Base-by-base conservation (phyloP, 2,329 filamentous ascomycete species). In the Colletotrichum viniferum region DNA sequence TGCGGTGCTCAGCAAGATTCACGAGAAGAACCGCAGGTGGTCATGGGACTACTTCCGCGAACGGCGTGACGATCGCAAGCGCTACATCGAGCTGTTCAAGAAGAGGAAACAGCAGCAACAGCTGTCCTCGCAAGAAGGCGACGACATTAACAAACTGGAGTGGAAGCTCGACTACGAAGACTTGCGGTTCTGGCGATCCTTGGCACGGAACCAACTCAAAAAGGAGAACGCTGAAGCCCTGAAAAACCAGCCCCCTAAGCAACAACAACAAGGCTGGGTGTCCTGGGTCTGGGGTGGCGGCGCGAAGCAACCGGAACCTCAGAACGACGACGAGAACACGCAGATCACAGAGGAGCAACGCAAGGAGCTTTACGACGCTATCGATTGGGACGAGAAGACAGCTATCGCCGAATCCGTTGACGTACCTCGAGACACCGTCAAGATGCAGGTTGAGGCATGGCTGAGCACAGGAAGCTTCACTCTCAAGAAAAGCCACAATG, bases 311-410 rank as follows among this genome's bases (percentile, higher is more conserved):
- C 81, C 86, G 38, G 85, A 91, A 48, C 85, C 94, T 55, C 89
- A 94, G 60, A 89, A 87, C 62, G 86, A 85, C 63, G 85, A 92
- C 5, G 94, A 97, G 79, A 94, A 96, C 77, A 95, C 93, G 0
- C 92, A 95, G 75, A 98, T 99, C 90, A 97, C 95, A 0, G 97
- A 99, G 77, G 93, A 98, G 84, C 96, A 99, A 83, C 93, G 96
- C 56, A 96, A 98, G 83, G 96, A 99, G 84, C 90, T 99, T 12
- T 99, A 98, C 83, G 94, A 97, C 79, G 97, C 95, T 65, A 99
- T 99, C 80, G 97, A 98, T 80, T 99, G 96, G 93, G 95, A 99
- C 77, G 97, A 99, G 84, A 98, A 98, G 87, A 93, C 96, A 76
- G 95, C 94, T 3, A 90, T 99, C 52, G 90, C 95, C 0, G 96